Evolutionary conservation across 192 early-diverging fungal genomes (phyloP).

Genomic region (Coemansia sp.): DNA sequence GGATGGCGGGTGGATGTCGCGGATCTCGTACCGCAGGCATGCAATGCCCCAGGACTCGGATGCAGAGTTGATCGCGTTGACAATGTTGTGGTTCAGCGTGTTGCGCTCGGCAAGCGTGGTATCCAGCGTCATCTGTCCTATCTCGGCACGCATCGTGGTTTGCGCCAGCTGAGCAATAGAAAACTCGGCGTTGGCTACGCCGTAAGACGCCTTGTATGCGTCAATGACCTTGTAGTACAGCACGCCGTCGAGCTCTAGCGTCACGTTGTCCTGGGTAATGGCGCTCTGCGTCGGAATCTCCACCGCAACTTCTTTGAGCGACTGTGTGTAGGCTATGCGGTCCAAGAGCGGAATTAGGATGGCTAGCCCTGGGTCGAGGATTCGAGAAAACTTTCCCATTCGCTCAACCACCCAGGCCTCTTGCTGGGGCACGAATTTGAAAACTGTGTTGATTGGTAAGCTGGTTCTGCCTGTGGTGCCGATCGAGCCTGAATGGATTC

Average conservation of each 20-base stretch:
- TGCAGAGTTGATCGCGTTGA: slow-evolving; percentile 90
- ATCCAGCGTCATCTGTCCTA: slow-evolving; percentile 97
- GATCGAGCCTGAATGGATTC: neutral
- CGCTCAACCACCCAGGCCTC: slow-evolving; percentile 98
- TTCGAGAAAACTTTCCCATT: slow-evolving; percentile 84
- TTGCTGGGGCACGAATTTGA: slow-evolving; percentile 99
- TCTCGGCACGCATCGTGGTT: slow-evolving; percentile 98
- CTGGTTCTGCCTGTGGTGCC: slow-evolving; percentile 1
- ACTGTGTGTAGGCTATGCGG: slow-evolving; percentile 88
- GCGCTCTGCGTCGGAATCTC: slow-evolving; percentile 89
- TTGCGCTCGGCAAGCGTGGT: slow-evolving; percentile 92
- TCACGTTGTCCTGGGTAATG: slow-evolving; percentile 97
- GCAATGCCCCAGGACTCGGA: slow-evolving; percentile 94
- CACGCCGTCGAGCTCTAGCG: slow-evolving; percentile 93
- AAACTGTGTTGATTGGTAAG: slow-evolving; percentile 55
- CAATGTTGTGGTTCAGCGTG: slow-evolving; percentile 90
- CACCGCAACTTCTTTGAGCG: slow-evolving; percentile 91
- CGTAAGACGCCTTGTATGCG: slow-evolving; percentile 93
- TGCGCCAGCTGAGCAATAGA: slow-evolving; percentile 96
- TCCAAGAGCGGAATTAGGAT: slow-evolving; percentile 89
- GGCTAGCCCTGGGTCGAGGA: slow-evolving; percentile 88
- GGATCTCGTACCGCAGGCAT: slow-evolving; percentile 94
- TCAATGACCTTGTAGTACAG: slow-evolving; percentile 92
- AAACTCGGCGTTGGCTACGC: slow-evolving; percentile 93
- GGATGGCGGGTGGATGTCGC: slow-evolving; percentile 92